Conservation (phyloP, 257 asterid genomes). For the Lavandula angustifolia region DNA sequence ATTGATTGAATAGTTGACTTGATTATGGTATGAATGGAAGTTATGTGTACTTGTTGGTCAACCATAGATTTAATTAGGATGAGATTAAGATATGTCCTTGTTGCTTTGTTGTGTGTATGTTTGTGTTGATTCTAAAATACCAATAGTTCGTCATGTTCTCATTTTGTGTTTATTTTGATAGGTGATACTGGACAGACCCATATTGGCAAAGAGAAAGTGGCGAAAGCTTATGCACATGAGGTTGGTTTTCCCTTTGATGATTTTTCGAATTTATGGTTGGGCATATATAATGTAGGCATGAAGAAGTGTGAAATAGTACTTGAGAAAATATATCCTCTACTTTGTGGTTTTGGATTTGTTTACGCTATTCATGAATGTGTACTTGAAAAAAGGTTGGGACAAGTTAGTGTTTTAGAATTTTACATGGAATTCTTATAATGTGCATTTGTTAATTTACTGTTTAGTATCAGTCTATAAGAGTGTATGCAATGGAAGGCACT, state of each 20-base stretch:
- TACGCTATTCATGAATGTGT: conserved; percentile 16
- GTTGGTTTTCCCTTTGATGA: conserved; percentile 16
- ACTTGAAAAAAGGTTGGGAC: background rate
- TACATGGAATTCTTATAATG: too few species aligned
- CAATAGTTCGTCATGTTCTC: background rate
- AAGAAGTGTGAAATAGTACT: background rate
- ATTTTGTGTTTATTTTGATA: conserved; percentile 27
- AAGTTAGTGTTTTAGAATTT: too few species aligned
- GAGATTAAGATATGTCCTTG: background rate
- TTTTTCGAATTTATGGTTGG: background rate
- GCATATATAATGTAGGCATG: background rate
- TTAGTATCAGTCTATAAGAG: too few species aligned
- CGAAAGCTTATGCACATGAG: conserved; percentile 40
- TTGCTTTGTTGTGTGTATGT: background rate
- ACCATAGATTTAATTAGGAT: background rate
- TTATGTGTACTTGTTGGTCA: background rate
- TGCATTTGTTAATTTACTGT: too few species aligned
- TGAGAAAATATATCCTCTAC: background rate
- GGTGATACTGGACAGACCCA: conserved; percentile 32
- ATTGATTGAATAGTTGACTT: background rate
- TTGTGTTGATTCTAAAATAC: background rate
- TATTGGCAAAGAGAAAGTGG: conserved; percentile 30
- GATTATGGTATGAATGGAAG: background rate
- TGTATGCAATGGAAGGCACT: background rate
- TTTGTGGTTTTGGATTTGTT: conserved; percentile 15